Evolutionary conservation across 78 protist genomes (phyloP), one percentile per base, ranked within the genome.

Genomic region (Dictyostelium purpureum): DNA sequence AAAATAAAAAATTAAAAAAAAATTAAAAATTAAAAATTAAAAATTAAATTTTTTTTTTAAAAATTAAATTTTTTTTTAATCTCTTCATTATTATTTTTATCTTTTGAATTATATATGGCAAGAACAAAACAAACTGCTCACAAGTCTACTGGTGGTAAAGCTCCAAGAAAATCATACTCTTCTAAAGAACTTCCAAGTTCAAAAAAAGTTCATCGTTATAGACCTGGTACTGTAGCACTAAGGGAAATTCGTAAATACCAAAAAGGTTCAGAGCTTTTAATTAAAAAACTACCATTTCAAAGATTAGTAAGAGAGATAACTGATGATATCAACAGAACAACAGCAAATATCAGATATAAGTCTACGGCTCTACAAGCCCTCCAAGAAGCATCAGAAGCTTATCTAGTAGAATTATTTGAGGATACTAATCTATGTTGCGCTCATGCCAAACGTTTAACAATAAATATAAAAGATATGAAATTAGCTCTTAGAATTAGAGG

Each of bases 41-140:
- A n/a, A n/a, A n/a, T n/a, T n/a, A n/a, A n/a, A n/a, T n/a, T n/a
- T n/a, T n/a, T n/a, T n/a, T n/a, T n/a, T n/a, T n/a, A n/a, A n/a
- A n/a, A n/a, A n/a, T n/a, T n/a, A n/a, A n/a, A n/a, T n/a, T n/a
- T n/a, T n/a, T n/a, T n/a, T n/a, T n/a, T n/a, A n/a, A n/a, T n/a
- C n/a, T n/a, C n/a, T n/a, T n/a, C n/a, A n/a, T n/a, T n/a, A n/a
- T n/a, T n/a, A n/a, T n/a, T n/a, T n/a, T n/a, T n/a, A n/a, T n/a
- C n/a, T n/a, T n/a, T n/a, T n/a, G n/a, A n/a, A n/a, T n/a, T n/a
- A 10, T 47, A 52, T 40, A 97, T 97, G 98, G 98, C 98, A n/a
- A 97, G 98, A 51, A 97, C 98, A 31, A 97, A 97, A 94, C 98
- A 97, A 88, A 97, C 98, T 54, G 98, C 98, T 12, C 97, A 97